Base-by-base conservation (phyloP, 2,329 filamentous ascomycete species). In the Trichoderma koningii region DNA sequence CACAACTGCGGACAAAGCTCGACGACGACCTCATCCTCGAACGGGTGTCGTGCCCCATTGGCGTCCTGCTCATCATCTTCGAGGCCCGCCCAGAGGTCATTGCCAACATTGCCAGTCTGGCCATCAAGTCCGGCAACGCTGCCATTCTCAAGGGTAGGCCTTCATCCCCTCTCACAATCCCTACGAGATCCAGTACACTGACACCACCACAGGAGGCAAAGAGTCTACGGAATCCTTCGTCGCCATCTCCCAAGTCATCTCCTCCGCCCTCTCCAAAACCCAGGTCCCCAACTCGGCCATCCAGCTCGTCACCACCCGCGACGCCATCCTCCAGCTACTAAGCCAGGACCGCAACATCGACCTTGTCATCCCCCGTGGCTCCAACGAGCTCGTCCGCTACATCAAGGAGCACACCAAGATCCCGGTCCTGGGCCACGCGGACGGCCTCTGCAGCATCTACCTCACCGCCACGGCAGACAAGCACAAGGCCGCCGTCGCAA, bases 71-170 rank as follows among this genome's bases (percentile, higher is more conserved):
- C 70, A 95, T 99, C 78, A 98, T 99, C 74, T 99, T 99, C 74
- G 95, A 99, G 80, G 95, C 95, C 42, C 90, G 95, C 7, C 95
- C 95, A 7, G 95, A 99, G 79, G 95, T 99, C 69, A 97, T 99
- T 74, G 95, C 94, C 74, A 99, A 99, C 77, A 98, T 99, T 73
- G 93, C 95, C 68, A 92, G 93, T 4, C 83, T 99, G 26, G 93
- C 95, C 44, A 91, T 99, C 78, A 99, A 99, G 77, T 98, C 94
- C 14, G 95, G 93, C 72, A 99, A 99, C 77, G 91, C 95, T 42
- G 95, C 93, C 59, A 98, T 99, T 72, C 82, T 99, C 67, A 99
- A 99, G 83, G 94, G 88, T 84, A 63, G 9, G 59, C n/a, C 1
- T 38, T 7, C 23, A 45, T 45, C 55, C 7, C 1, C 19, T n/a